A percentile compares a stretch with the other conserved stretches of the same genome.
Conservation (phyloP, 495 filamentous ascomycete species). For the Penicillium robsamsonii region DNA sequence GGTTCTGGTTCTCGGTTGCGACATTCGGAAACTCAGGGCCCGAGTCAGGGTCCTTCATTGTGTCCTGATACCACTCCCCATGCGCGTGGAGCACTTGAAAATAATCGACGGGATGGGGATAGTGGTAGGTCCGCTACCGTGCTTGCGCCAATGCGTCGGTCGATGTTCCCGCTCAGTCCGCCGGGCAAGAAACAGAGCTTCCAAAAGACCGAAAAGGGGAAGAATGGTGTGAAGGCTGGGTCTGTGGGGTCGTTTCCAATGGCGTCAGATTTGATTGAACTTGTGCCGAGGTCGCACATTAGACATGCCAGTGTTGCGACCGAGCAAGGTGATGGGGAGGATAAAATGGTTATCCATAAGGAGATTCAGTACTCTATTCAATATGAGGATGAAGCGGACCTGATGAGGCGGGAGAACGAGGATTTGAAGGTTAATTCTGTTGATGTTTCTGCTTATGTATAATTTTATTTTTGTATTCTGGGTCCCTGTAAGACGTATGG, state of each 20-base stretch:
- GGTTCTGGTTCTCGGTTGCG: background rate
- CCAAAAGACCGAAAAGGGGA: background rate
- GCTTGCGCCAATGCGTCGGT: slow-evolving; percentile 13
- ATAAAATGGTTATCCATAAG: slow-evolving; percentile 48
- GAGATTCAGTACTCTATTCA: slow-evolving; percentile 44
- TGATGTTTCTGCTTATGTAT: slow-evolving; percentile 24
- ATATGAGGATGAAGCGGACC: slow-evolving; percentile 24
- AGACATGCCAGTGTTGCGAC: slow-evolving; percentile 28
- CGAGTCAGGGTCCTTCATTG: background rate
- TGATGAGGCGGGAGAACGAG: slow-evolving; percentile 1
- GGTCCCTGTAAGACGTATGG: background rate
- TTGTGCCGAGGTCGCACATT: slow-evolving; percentile 21
- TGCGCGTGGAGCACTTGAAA: background rate
- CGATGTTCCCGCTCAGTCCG: slow-evolving; percentile 18
- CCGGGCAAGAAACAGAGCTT: slow-evolving; percentile 3
- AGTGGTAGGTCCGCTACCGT: background rate
- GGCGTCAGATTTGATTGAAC: slow-evolving; percentile 21
- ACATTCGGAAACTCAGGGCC: slow-evolving; percentile 14
- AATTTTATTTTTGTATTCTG: background rate
- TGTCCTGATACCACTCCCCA: background rate
- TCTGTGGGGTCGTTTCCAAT: background rate
- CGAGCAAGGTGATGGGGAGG: slow-evolving; percentile 14
- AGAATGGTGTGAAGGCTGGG: background rate
- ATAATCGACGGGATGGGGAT: background rate
- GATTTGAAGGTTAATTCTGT: slow-evolving; percentile 8